Evolutionary conservation across 768 basidiomycete genomes (phyloP).

Genomic region (Boletus vinaceobasis): DNA sequence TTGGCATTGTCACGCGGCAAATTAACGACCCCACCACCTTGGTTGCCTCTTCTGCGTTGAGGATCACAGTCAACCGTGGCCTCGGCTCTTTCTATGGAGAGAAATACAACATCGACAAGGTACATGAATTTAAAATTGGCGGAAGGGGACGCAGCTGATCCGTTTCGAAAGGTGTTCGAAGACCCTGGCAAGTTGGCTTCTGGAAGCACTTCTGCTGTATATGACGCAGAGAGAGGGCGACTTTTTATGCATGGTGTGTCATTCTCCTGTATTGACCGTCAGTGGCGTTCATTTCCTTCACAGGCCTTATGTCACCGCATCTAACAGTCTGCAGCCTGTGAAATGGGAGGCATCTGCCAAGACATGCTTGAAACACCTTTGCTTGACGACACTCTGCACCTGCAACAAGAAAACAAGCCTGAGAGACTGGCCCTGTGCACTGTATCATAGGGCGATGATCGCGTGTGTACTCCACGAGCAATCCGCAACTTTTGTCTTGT

Average conservation of each 20-base stretch:
- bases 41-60: slow-evolving; percentile 49
- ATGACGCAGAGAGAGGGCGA: slow-evolving; percentile 47
- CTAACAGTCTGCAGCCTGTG: slow-evolving; percentile 33
- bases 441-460: background rate
- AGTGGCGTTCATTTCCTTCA: slow-evolving; percentile 3
- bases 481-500: background rate
- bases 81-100: slow-evolving; percentile 52
- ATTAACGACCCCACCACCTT: slow-evolving; percentile 39
- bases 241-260: slow-evolving; percentile 59
- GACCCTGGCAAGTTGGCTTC: slow-evolving; percentile 59
- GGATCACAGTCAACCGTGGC: slow-evolving; percentile 53
- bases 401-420: background rate
- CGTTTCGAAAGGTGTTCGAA: slow-evolving; percentile 53
- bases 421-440: background rate
- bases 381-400: background rate
- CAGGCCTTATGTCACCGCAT: slow-evolving; percentile 35
- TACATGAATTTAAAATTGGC: slow-evolving; percentile 18
- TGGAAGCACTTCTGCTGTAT: slow-evolving; percentile 53
- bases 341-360: background rate
- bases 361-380: slow-evolving; percentile 1
- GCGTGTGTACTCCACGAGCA: background rate
- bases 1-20: slow-evolving; percentile 37
- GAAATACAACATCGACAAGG: slow-evolving; percentile 59
- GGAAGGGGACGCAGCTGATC: background rate
- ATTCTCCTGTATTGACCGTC: background rate